Base-by-base conservation (phyloP, 2,329 filamentous ascomycete species). In the Hymenoscyphus occultus region DNA sequence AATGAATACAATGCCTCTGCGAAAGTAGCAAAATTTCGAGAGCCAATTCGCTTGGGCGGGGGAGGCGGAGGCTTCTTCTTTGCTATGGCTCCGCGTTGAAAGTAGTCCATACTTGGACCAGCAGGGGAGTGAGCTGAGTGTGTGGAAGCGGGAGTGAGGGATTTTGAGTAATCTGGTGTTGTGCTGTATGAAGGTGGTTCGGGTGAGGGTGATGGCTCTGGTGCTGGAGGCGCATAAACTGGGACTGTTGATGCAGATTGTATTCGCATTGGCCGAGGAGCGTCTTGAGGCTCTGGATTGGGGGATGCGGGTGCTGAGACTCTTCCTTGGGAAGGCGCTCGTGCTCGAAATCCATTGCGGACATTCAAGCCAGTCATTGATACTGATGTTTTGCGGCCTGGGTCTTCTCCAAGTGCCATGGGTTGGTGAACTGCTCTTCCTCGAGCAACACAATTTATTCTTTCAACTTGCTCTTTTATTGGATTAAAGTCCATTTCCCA, bases 11-110 rank as follows among this genome's bases (percentile, higher is more conserved):
- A 80, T 7, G 92, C 92, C 81, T 92, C 69, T 82, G 83, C 62
- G 78, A 79, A 73, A 7, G 32, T 74, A 66, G 14, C 78, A 77
- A 69, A 82, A 80, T 64, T 80, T 78, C 42, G 68, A 9, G 80
- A 81, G 1, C 82, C 78, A 13, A 80, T 77, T 64, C 84, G 82
- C 77, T 90, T 89, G 1, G 84, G 82, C 19, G 84, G 82, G 10
- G 90, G 89, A 0, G 91, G 91, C 0, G 90, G 90, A 0, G 90
- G 90, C 0, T 87, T 88, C 77, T 90, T 90, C 80, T 94, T 94
- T 78, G 77, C 79, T 5, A 79, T 78, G 4, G 65, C 61, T 35
- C 76, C 76, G 0, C 69, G 68, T 63, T 73, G 73, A 73, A 78
- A 60, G 73, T 76, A 74, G 59, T 75, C 73, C 28, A 61, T 64